Conservation (phyloP, 2,329 filamentous ascomycete species). For the Monosporascus ibericus region DNA sequence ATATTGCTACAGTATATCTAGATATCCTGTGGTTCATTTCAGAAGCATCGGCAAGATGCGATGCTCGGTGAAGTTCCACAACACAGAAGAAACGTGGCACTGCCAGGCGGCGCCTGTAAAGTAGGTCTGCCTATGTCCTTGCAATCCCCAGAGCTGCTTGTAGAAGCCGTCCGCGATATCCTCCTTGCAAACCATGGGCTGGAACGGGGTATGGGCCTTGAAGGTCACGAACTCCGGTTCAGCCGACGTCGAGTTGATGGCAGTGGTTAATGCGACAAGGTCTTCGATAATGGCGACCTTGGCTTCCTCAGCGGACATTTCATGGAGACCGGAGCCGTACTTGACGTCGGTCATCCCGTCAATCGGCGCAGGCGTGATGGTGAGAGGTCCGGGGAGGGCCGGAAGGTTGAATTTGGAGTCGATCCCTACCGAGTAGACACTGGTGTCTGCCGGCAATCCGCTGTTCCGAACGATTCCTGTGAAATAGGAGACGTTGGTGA, state of each 20-base stretch:
- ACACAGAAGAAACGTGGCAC: neutral
- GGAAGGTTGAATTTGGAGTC: too few species aligned
- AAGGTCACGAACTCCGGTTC: neutral
- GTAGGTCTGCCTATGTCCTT: neutral
- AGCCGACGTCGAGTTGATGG: neutral
- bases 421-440: too few species aligned
- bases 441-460: too few species aligned
- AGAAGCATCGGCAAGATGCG: neutral
- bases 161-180: neutral
- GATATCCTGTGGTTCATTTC: neutral
- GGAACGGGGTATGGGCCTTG: neutral
- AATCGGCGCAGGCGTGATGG: too few species aligned
- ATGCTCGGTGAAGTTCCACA: neutral
- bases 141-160: neutral
- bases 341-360: too few species aligned
- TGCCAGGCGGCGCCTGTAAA: neutral
- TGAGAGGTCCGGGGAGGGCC: too few species aligned
- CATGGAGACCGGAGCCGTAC: too few species aligned
- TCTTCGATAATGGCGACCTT: neutral
- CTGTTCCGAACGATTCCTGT: too few species aligned
- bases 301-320: neutral
- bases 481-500: neutral
- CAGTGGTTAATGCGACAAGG: neutral
- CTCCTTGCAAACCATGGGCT: neutral
- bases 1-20: neutral